phyloP scores from a whole-genome alignment of 768 basidiomycete species.

The Myochromella boudieri region DNA sequence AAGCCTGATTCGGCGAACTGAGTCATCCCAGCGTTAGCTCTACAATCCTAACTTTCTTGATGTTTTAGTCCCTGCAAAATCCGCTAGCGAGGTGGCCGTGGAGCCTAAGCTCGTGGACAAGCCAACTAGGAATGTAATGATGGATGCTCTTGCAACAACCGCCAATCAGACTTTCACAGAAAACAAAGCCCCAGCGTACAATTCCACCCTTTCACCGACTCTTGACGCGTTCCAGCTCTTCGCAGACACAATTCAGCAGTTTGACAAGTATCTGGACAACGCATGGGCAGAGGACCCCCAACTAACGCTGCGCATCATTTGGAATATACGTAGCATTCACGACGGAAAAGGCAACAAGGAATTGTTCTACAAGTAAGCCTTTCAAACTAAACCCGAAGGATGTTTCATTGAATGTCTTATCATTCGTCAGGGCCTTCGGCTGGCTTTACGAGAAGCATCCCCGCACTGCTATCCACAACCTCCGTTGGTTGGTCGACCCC shows the following conservation, averaged over 20 bases:
- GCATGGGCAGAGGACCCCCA: conserved; percentile 60
- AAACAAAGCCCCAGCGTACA: conserved; percentile 51
- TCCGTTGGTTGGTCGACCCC: conserved; percentile 51
- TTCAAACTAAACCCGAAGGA: no score
- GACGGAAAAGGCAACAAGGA: conserved; percentile 66
- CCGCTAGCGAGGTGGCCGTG: background rate
- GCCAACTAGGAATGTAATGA: conserved; percentile 44
- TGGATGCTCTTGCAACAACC: conserved; percentile 47
- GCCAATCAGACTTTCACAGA: conserved; percentile 45
- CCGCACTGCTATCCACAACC: conserved; percentile 65
- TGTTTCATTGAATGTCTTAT: no score
- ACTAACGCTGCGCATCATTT: conserved; percentile 65
- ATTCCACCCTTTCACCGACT: conserved; percentile 49
- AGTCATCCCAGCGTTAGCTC: conserved; percentile 56
- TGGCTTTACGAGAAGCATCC: conserved; percentile 73
- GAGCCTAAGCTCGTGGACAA: background rate
- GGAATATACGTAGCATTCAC: conserved; percentile 68
- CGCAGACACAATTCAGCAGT: conserved; percentile 13
- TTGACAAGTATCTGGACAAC: conserved; percentile 38
- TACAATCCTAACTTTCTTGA: conserved; percentile 57
- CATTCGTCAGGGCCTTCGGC: conserved; percentile 45
- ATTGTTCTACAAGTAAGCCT: conserved; percentile 52
- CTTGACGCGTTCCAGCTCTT: conserved; percentile 60
- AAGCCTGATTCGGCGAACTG: no score
- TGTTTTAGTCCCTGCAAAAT: conserved; percentile 43